Conservation (phyloP, 371 early-diverging fungal genomes). For the Mortierella sp. region DNA sequence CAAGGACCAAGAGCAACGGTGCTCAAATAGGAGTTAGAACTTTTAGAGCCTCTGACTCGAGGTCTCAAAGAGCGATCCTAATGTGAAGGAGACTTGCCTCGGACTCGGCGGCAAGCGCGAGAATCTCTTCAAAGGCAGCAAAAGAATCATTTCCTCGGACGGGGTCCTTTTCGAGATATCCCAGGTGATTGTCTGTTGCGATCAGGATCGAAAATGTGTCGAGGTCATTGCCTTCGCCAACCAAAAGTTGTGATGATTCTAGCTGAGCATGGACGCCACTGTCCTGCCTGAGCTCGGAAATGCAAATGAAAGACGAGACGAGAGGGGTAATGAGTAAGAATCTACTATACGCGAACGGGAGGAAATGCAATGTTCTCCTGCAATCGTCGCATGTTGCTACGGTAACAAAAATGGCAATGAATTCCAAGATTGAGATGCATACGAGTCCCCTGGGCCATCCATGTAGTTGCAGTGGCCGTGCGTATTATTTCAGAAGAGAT, state of each 20-base stretch:
- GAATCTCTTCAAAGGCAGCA: constrained; percentile 94
- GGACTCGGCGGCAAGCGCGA: constrained; percentile 77
- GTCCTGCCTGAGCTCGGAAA: not conserved
- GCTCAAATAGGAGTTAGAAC: not conserved
- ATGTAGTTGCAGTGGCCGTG: no score
- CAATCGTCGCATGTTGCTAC: not conserved
- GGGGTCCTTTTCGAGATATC: constrained; percentile 96
- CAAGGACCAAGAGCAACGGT: not conserved
- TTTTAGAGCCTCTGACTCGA: not conserved
- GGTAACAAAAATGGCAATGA: not conserved
- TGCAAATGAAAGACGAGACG: not conserved
- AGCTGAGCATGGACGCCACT: no score
- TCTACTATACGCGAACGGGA: not conserved
- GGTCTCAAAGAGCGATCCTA: not conserved
- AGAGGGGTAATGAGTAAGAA: not conserved
- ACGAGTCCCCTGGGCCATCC: no score
- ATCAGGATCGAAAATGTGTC: constrained; percentile 75
- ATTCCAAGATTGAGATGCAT: not conserved
- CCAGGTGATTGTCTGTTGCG: constrained; percentile 98
- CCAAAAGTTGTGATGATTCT: constrained; percentile 12
- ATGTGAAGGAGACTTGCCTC: constrained; percentile 51
- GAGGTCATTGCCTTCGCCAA: constrained; percentile 18
- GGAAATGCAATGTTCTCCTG: not conserved
- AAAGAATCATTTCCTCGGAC: constrained; percentile 95
- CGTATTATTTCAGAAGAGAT: not conserved